Evolutionary conservation across 192 early-diverging fungal species (phyloP), one percentile per base, ranked within the genome.

Genomic region (Backusella mclennaniae): DNA sequence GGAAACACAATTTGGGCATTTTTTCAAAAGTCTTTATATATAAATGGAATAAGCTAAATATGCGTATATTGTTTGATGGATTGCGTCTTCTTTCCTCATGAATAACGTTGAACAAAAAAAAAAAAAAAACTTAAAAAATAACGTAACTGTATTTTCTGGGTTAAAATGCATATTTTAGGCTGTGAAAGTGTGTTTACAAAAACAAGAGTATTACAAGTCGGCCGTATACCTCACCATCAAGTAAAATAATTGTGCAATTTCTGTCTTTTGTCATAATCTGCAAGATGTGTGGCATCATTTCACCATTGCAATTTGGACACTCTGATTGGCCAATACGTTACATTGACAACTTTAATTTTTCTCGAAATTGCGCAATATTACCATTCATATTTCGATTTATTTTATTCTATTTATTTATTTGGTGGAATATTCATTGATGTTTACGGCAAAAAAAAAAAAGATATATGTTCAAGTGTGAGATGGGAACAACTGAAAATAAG

Each of bases 31-130:
- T 59, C 53, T 59, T 59, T 59, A 12, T 59, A 59, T 59, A 59
- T 59, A 26, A 11, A 6, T 26, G 23, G 3, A 59, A 26, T 9
- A 59, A 59, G n/a, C n/a, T 7, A 21, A 59, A 59, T 7, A 59
- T 59, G 53, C 53, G 21, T 26, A 23, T 26, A 59, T 59, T 59
- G 19, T 11, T 59, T 26, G 23, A 56, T 21, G 52, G 19, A 56
- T 56, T 56, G 52, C 52, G 52, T 56, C 52, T 56, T 56, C 52
- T 56, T 56, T 21, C 52, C 52, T 56, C 52, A 56, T 56, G 21
- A 21, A 56, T 19, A 59, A 26, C n/a, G 9, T 59, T 59, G 52
- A 56, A 56, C 52, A 56, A 53, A 53, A 53, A 53, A 52, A 53
- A 53, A 21, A 53, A 53, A 53, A 53, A 53, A 53, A 52, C 31